Evolutionary conservation across 352 stramenopile species (phyloP).

Genomic region (Pythium aquatile): DNA sequence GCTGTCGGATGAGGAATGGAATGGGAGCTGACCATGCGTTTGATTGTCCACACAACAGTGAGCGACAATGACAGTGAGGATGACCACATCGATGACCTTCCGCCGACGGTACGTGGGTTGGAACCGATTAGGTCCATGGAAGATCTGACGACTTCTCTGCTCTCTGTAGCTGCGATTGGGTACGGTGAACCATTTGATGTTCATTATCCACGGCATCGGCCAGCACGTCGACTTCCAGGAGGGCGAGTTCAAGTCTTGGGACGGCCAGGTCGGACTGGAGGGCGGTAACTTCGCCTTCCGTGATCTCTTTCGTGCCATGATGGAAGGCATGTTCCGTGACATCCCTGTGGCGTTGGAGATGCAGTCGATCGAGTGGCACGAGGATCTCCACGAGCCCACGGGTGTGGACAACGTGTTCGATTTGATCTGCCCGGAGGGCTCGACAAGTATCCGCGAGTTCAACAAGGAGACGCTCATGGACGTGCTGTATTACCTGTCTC

Average conservation of each 20-base stretch:
- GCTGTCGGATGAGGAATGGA: background rate
- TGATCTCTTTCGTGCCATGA: constrained; percentile 71
- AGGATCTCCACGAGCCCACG: constrained; percentile 84
- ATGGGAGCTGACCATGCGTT: background rate
- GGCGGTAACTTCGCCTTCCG: constrained; percentile 80
- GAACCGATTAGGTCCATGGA: background rate
- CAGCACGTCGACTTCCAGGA: constrained; percentile 86
- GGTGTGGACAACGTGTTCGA: constrained; percentile 85
- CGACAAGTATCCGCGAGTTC: constrained; percentile 87
- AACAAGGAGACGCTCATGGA: constrained; percentile 95
- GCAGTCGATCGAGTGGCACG: constrained; percentile 90
- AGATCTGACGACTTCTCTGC: background rate
- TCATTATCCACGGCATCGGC: constrained; percentile 86
- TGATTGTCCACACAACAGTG: background rate
- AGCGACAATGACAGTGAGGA: constrained; percentile 47
- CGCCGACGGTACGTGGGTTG: constrained; percentile 46
- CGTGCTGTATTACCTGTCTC: constrained; percentile 92
- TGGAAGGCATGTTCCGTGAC: constrained; percentile 79
- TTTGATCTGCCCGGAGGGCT: constrained; percentile 76
- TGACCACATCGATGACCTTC: constrained; percentile 70
- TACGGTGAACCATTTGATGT: constrained; percentile 83
- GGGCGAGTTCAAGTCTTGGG: constrained; percentile 79
- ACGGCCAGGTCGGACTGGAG: constrained; percentile 63
- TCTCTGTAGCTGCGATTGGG: constrained; percentile 55
- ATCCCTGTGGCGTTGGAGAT: constrained; percentile 83